A percentile compares a stretch with the other conserved stretches of the same genome.
Conservation (phyloP, 345 rosid genomes). For the Firmiana major region DNA sequence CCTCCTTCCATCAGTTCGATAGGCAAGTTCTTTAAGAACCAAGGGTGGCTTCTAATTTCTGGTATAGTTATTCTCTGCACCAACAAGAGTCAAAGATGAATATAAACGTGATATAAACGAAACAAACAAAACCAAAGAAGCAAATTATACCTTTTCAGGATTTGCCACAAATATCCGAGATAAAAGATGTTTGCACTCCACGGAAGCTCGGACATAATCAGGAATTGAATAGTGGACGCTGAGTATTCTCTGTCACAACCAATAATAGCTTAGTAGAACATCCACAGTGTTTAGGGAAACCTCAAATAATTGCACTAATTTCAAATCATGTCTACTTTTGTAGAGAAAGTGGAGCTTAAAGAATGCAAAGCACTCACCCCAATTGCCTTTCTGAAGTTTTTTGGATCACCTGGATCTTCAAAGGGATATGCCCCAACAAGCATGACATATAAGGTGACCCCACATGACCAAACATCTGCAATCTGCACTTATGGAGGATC, state of each 20-base stretch:
- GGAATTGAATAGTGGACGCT: constrained; percentile 51
- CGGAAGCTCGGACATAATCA: constrained; percentile 57
- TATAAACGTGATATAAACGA: not conserved
- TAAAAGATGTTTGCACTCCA: constrained; percentile 51
- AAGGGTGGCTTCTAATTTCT: constrained; percentile 48
- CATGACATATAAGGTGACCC: constrained; percentile 60
- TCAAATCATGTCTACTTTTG: not conserved
- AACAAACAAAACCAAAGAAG: not conserved
- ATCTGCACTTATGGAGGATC: constrained; percentile 23
- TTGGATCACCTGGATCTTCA: constrained; percentile 55
- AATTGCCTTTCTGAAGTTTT: constrained; percentile 48
- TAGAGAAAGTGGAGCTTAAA: constrained; percentile 15
- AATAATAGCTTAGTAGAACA: not conserved
- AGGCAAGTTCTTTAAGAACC: constrained; percentile 74
- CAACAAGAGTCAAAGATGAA: not conserved
- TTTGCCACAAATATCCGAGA: constrained; percentile 55
- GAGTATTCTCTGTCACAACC: constrained; percentile 7
- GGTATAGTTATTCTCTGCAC: constrained; percentile 37
- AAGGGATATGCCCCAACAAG: constrained; percentile 62
- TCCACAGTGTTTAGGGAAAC: constrained; percentile 19
- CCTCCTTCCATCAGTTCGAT: constrained; percentile 54
- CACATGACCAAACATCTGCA: constrained; percentile 71
- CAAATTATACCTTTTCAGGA: constrained; percentile 48
- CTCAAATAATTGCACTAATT: not conserved
- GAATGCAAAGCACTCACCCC: constrained; percentile 36